phyloP scores from a whole-genome alignment of 441 rosid genomes.

The Isatis lusitanica region DNA sequence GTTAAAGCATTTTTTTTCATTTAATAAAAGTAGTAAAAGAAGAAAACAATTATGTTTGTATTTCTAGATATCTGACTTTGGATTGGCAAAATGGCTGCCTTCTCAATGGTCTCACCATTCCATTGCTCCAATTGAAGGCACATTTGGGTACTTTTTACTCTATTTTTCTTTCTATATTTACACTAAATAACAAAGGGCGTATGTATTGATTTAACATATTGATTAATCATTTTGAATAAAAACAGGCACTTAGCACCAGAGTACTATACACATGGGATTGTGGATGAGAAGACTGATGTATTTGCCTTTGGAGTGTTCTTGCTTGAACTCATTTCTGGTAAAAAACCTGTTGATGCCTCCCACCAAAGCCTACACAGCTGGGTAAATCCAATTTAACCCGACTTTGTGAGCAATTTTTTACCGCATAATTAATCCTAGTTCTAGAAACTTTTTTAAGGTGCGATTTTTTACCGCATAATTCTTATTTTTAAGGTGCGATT shows the following conservation, averaged over 20 bases:
- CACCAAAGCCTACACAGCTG: constrained; percentile 91
- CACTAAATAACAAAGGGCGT: background rate
- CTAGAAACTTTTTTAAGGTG: background rate
- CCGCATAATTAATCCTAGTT: background rate
- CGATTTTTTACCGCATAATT: background rate
- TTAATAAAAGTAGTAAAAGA: background rate
- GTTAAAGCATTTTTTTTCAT: background rate
- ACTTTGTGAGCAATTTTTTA: background rate
- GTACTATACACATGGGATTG: constrained; percentile 93
- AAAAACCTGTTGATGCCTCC: constrained; percentile 84
- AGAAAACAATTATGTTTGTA: background rate
- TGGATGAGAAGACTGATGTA: constrained; percentile 97
- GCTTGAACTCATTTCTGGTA: constrained; percentile 83
- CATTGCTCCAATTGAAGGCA: constrained; percentile 96
- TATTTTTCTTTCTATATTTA: constrained; percentile 8
- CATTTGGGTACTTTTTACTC: constrained; percentile 71
- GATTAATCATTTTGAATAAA: constrained; percentile 17
- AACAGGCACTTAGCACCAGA: constrained; percentile 94
- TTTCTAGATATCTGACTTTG: constrained; percentile 89
- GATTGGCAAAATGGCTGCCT: constrained; percentile 98
- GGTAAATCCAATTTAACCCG: constrained; percentile 47
- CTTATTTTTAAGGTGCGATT: background rate
- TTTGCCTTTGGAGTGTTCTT: constrained; percentile 94
- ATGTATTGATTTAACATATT: background rate
- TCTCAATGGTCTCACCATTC: constrained; percentile 98